Percentiles rank a stretch among this genome's conserved stretches.
These are phyloP conservation scores for Sodiomyces alkalinus DNA, from an alignment of 2,329 filamentous ascomycete genomes.

Conservation along the genomic window DNA sequence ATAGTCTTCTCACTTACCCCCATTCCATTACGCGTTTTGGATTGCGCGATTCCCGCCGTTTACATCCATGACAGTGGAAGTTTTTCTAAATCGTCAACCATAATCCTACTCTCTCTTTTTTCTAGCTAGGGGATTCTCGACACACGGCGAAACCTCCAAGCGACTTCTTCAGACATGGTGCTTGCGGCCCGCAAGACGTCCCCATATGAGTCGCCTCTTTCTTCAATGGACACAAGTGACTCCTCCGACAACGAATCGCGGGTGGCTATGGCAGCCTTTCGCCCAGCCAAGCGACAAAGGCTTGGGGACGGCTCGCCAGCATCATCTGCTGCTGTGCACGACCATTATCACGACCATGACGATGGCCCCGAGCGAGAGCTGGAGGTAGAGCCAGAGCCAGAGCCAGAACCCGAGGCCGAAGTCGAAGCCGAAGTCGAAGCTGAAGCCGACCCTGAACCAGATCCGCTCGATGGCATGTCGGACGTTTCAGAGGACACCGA, in stretches of 20 bases:
- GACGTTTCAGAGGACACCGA: slow-evolving; percentile 86
- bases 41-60: too few relatives aligned
- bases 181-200: not conserved
- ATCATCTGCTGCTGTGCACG: slow-evolving; percentile 27
- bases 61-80: too few relatives aligned
- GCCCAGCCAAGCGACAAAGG: slow-evolving; percentile 21
- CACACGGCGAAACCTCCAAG: too few relatives aligned
- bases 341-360: slow-evolving; percentile 7
- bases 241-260: slow-evolving; percentile 7
- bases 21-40: too few relatives aligned
- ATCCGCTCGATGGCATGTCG: slow-evolving; percentile 42
- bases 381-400: slow-evolving; percentile 30
- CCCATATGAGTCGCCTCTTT: slow-evolving; percentile 5
- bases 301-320: slow-evolving; percentile 17
- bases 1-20: too few relatives aligned
- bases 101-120: too few relatives aligned
- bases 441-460: slow-evolving; percentile 30
- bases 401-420: slow-evolving; percentile 25
- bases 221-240: slow-evolving; percentile 7
- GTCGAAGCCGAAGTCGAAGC: slow-evolving; percentile 20
- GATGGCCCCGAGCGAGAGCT: slow-evolving; percentile 19
- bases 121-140: too few relatives aligned
- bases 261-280: slow-evolving; percentile 13
- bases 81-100: too few relatives aligned
- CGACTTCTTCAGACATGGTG: too few relatives aligned